These are phyloP conservation scores for Arxiozyma telluris DNA, from an alignment of 1,139 yeast genomes.

Conservation along the genomic window DNA sequence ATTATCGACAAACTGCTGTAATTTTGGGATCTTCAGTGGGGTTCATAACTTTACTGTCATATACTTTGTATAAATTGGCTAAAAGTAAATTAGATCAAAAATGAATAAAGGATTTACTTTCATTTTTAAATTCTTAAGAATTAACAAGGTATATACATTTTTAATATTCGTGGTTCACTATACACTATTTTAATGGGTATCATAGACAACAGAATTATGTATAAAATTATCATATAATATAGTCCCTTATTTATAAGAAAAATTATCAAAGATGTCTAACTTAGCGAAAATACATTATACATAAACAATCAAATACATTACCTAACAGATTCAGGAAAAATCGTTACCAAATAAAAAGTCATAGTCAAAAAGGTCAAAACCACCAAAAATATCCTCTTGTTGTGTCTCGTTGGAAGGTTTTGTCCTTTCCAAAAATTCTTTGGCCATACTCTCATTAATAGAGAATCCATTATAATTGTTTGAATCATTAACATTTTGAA, in stretches of 20 bases:
- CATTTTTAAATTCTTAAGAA: not conserved
- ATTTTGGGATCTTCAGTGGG: conserved; percentile 63
- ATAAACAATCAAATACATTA: not conserved
- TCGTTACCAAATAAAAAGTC: conserved; percentile 25
- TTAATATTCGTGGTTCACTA: not conserved
- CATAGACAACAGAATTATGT: not conserved
- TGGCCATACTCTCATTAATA: conserved; percentile 3
- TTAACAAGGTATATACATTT: no score
- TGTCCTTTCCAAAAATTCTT: conserved; percentile 5
- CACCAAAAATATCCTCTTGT: conserved; percentile 22
- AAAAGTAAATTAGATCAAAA: conserved; percentile 7
- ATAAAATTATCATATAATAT: not conserved
- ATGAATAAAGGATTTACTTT: not conserved
- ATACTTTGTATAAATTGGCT: conserved; percentile 17
- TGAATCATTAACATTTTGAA: not conserved
- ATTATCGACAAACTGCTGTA: conserved; percentile 38
- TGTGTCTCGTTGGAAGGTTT: conserved; percentile 1
- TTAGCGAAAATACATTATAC: not conserved
- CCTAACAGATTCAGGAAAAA: not conserved
- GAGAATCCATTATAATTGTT: not conserved
- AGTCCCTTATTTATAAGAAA: not conserved
- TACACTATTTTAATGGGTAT: no score
- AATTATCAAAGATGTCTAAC: no score
- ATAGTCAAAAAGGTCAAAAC: conserved; percentile 27
- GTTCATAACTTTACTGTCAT: conserved; percentile 31